Evolutionary conservation across 495 filamentous ascomycete species (phyloP).

Genomic region (Neurospora pannonica): DNA sequence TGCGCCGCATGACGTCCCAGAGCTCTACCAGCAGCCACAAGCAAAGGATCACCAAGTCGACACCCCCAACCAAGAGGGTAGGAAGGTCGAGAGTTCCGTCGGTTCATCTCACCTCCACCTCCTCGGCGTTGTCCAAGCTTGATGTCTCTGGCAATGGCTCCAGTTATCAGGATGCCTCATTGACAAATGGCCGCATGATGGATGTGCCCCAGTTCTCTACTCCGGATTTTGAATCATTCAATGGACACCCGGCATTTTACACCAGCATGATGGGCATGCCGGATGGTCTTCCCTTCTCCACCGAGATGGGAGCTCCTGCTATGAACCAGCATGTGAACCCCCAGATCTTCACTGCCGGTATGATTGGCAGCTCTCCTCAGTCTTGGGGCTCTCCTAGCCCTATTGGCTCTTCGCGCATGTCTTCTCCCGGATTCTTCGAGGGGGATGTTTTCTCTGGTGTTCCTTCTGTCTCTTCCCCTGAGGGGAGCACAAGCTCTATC

Average conservation of each 20-base stretch:
- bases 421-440: constrained; percentile 37
- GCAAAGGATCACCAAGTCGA: constrained; percentile 36
- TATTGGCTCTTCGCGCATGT: constrained; percentile 33
- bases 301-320: constrained; percentile 23
- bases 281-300: constrained; percentile 34
- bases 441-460: constrained; percentile 36
- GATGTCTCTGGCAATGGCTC: constrained; percentile 39
- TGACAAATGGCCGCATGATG: constrained; percentile 29
- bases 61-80: constrained; percentile 27
- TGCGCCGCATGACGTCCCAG: constrained; percentile 38
- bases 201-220: constrained; percentile 35
- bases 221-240: constrained; percentile 37
- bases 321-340: constrained; percentile 36
- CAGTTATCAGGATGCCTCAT: constrained; percentile 22
- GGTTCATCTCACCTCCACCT: constrained; percentile 29
- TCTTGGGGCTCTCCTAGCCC: constrained; percentile 43
- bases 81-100: constrained; percentile 33
- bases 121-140: constrained; percentile 37
- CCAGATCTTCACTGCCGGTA: constrained; percentile 37
- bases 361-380: constrained; percentile 33
- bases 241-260: constrained; percentile 28
- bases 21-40: constrained; percentile 40
- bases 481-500: constrained; percentile 35
- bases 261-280: constrained; percentile 27
- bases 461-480: constrained; percentile 31